A percentile compares a stretch with the other conserved stretches of the same genome.
Conservation (phyloP, 345 rosid genomes). For the Camelina sativa region DNA sequence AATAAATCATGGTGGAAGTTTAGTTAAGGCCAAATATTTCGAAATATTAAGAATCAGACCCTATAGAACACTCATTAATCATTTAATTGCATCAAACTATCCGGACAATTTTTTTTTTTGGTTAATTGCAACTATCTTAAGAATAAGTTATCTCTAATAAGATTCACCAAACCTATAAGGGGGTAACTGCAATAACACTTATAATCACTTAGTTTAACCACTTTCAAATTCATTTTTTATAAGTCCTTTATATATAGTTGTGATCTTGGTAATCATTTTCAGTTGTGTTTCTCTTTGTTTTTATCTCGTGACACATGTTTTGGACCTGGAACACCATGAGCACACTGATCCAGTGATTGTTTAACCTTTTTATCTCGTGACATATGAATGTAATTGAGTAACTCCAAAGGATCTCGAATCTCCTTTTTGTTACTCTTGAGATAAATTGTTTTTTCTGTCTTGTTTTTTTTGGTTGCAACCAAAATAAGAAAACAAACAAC, state of each 20-base stretch:
- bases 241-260: too few species aligned
- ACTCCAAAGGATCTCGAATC: constrained; percentile 1
- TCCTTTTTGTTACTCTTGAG: not conserved
- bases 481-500: too few species aligned
- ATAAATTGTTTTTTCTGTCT: too few species aligned
- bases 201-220: too few species aligned
- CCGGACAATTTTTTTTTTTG: not conserved
- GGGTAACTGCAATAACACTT: too few species aligned
- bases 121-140: not conserved
- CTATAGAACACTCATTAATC: not conserved
- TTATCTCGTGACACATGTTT: not conserved
- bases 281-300: too few species aligned
- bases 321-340: constrained; percentile 7
- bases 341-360: constrained; percentile 15
- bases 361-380: not conserved
- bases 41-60: not conserved
- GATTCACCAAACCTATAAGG: not conserved
- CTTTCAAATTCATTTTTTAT: not conserved
- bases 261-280: too few species aligned
- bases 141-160: not conserved
- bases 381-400: not conserved
- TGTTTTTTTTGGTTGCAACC: too few species aligned
- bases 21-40: constrained; percentile 17
- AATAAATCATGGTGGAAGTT: not conserved
- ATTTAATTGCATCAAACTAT: not conserved